phyloP scores from a whole-genome alignment of 2,329 filamentous ascomycete species.

The Mycosphaerella sp. region DNA sequence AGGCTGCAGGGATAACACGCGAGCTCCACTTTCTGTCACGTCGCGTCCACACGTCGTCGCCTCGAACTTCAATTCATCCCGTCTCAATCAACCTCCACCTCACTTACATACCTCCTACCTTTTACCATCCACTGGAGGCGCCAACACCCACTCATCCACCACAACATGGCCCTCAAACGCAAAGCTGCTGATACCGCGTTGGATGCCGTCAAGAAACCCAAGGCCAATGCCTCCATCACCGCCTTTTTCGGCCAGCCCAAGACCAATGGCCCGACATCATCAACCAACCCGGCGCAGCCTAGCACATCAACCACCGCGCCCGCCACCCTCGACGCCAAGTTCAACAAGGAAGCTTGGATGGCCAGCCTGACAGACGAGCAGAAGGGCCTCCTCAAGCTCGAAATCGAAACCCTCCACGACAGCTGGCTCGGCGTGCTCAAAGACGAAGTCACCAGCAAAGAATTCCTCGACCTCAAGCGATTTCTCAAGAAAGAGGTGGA shows the following conservation, averaged over 20 bases:
- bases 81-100: too few species aligned
- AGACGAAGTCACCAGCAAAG: conserved; percentile 69
- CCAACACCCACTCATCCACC: conserved; percentile 6
- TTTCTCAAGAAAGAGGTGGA: conserved; percentile 76
- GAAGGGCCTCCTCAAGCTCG: conserved; percentile 71
- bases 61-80: too few species aligned
- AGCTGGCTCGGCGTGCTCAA: conserved; percentile 88
- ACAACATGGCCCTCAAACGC: conserved; percentile 47
- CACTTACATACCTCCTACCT: background rate
- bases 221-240: conserved; percentile 68
- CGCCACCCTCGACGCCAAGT: conserved; percentile 46
- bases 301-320: conserved; percentile 29
- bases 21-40: too few species aligned
- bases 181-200: conserved; percentile 42
- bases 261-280: conserved; percentile 29
- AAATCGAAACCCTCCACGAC: conserved; percentile 86
- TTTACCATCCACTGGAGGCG: background rate
- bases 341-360: conserved; percentile 90
- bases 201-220: conserved; percentile 46
- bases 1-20: too few species aligned
- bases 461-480: conserved; percentile 81
- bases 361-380: conserved; percentile 72
- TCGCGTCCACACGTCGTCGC: too few species aligned
- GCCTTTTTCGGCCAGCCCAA: conserved; percentile 80
- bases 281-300: conserved; percentile 26